These are phyloP conservation scores for Apophysomyces sp. DNA, from an alignment of 371 early-diverging fungal species.

Conservation along the genomic window DNA sequence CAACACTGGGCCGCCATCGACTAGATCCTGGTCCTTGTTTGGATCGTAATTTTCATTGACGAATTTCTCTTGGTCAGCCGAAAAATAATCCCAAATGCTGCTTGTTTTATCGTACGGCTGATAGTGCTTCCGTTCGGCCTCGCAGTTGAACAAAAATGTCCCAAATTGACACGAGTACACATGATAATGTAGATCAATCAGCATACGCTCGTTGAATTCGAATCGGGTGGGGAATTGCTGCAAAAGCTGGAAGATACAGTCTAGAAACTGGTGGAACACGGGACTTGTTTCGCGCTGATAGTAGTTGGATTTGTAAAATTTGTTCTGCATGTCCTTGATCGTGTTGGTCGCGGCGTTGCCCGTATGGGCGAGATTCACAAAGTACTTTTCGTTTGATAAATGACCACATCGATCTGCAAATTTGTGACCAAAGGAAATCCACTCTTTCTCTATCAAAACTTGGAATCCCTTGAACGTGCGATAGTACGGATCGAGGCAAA, in stretches of 20 bases:
- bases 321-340: conserved; percentile 71
- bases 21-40: conserved; percentile 45
- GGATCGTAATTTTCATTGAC: conserved; percentile 55
- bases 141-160: conserved; percentile 89
- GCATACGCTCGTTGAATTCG: conserved; percentile 85
- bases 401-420: conserved; percentile 93
- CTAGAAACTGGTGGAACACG: conserved; percentile 94
- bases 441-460: conserved; percentile 93
- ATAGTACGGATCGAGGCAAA: conserved; percentile 94
- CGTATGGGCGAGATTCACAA: conserved; percentile 53
- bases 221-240: conserved; percentile 86
- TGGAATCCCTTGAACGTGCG: conserved; percentile 91
- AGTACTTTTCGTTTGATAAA: conserved; percentile 72
- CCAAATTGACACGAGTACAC: conserved; percentile 92
- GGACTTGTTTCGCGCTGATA: conserved; percentile 86
- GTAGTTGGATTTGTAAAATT: conserved; percentile 59
- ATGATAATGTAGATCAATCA: conserved; percentile 81
- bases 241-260: conserved; percentile 91
- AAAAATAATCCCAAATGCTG: conserved; percentile 84
- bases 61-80: conserved; percentile 52
- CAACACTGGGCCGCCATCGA: conserved; percentile 56
- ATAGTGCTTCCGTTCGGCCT: conserved; percentile 62
- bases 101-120: conserved; percentile 52
- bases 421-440: conserved; percentile 96
- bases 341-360: conserved; percentile 63